phyloP scores from a whole-genome alignment of 1,284 basidiomycete genomes.

The Cutaneotrichosporon sp. region DNA sequence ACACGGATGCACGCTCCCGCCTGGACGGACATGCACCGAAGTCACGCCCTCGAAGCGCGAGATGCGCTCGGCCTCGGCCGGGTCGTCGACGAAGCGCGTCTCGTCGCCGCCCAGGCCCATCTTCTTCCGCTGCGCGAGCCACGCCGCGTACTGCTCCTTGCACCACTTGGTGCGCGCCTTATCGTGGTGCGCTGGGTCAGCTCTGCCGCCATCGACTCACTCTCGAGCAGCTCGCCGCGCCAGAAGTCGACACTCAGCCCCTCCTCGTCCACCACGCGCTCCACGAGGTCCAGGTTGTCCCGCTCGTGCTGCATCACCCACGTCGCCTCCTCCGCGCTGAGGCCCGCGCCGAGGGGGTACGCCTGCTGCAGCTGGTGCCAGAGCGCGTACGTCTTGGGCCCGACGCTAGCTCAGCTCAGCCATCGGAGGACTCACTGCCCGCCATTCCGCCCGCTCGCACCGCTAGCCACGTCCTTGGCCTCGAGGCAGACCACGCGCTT shows the following conservation, averaged over 20 bases:
- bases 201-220: constrained; percentile 15
- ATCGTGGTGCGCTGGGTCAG: constrained; percentile 24
- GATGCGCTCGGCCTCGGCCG: constrained; percentile 31
- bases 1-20: constrained; percentile 30
- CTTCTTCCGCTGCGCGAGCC: constrained; percentile 24
- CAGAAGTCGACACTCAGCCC: constrained; percentile 35
- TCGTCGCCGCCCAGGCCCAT: constrained; percentile 25
- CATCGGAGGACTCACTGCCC: constrained; percentile 27
- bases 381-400: constrained; percentile 25
- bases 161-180: constrained; percentile 16
- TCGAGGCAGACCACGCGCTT: constrained; percentile 38
- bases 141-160: constrained; percentile 22
- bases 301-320: constrained; percentile 30
- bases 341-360: constrained; percentile 21
- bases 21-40: constrained; percentile 28
- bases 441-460: constrained; percentile 47
- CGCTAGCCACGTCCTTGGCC: constrained; percentile 45
- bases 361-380: constrained; percentile 24
- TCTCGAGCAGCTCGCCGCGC: constrained; percentile 31
- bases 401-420: constrained; percentile 15
- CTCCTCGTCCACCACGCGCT: constrained; percentile 25
- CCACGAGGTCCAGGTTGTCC: constrained; percentile 35
- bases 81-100: constrained; percentile 33
- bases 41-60: constrained; percentile 26
- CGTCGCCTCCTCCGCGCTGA: constrained; percentile 21